Percentiles rank a stretch among this genome's conserved stretches.
phyloP scores from a whole-genome alignment of 257 asterid genomes.

The Solanum piurae region DNA sequence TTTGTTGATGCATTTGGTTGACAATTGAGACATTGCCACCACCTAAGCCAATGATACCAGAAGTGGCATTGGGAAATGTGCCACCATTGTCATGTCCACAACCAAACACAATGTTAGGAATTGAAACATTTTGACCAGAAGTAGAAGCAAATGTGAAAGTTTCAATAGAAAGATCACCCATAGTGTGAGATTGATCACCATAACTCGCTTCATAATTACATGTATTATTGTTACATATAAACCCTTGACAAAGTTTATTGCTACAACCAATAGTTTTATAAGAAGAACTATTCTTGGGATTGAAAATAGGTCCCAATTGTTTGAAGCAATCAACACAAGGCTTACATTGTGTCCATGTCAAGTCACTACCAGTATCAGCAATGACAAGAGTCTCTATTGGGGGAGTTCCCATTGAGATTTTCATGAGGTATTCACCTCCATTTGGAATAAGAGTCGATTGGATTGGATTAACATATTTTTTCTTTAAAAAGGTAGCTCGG shows the following conservation, averaged over 20 bases:
- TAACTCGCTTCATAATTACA: background rate
- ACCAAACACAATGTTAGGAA: background rate
- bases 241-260: background rate
- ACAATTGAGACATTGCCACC: background rate
- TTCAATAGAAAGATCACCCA: background rate
- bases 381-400: slow-evolving; percentile 13
- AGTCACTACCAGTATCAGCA: slow-evolving; percentile 34
- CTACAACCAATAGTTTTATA: slow-evolving; percentile 1
- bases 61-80: background rate
- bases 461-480: too few relatives aligned
- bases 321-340: slow-evolving; percentile 24
- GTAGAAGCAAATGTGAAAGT: background rate
- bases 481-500: slow-evolving; percentile 24
- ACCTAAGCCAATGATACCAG: slow-evolving; percentile 12
- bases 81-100: slow-evolving; percentile 6
- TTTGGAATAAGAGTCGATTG: background rate
- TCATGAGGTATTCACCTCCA: slow-evolving; percentile 22
- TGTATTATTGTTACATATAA: background rate
- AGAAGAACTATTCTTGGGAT: slow-evolving; percentile 9
- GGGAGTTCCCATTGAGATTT: slow-evolving; percentile 24
- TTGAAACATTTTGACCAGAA: background rate
- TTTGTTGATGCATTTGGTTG: background rate
- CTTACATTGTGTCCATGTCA: slow-evolving; percentile 36
- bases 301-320: slow-evolving; percentile 17
- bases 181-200: slow-evolving; percentile 1